Base-by-base conservation (phyloP, 2,329 filamentous ascomycete species). In the Aureobasidium leucospermi region DNA sequence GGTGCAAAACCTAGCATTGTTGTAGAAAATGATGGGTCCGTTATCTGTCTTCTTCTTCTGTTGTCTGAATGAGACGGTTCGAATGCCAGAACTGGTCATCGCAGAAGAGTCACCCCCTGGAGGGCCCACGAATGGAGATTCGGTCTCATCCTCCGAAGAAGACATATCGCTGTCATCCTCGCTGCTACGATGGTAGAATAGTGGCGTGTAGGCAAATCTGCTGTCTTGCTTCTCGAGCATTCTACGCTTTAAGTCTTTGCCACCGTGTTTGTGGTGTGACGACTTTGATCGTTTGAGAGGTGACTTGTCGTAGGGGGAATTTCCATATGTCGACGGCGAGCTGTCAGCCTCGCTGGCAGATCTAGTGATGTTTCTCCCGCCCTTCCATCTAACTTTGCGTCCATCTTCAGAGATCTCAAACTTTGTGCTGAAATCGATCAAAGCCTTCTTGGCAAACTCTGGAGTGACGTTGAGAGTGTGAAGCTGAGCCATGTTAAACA, bases 1-100 rank as follows among this genome's bases (percentile, higher is more conserved):
- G 1, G 86, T 91, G 70, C 85, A 94, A 70, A 94, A 96, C 0
- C 83, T 83, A 1, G 87, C 87, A 29, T 87, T 88, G 62, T 82
- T 89, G 70, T 93, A 95, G 68, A 92, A 95, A 16, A 93, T 90
- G 64, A 95, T 87, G 1, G 88, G 85, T 8, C 89, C 90, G 61
- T 88, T 84, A 11, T 84, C 79, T 0, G 78, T 80, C 29, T 81
- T 80, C 69, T 81, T 83, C 64, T 75, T 79, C 58, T 62, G 23
- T 4, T 23, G 65, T 61, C 65, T 70, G 5, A 61, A 62, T 8
- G 62, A 63, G 36, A 78, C 67, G 67, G 78, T 70, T 67, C 74
- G 60, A 72, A 79, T 48, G 68, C 77, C 64, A 69, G 81, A 63
- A 76, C 82, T 66, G 4, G 71, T 71, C 65, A 78, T 71, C 0